phyloP scores from a whole-genome alignment of 1,139 yeast genomes.

The Protomyces lactucae-debilis region DNA sequence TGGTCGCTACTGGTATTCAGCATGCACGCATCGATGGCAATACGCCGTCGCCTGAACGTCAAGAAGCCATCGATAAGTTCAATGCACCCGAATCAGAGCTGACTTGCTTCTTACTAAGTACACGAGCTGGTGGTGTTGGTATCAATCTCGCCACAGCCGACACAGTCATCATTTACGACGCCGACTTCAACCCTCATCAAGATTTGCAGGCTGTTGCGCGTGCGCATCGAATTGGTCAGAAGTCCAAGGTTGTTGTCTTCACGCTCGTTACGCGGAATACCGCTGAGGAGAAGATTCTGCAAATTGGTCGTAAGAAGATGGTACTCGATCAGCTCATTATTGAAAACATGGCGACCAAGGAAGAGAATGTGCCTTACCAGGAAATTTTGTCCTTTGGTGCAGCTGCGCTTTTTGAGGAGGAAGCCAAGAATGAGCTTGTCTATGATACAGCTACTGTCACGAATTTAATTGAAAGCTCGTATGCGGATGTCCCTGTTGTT shows the following conservation, averaged over 20 bases:
- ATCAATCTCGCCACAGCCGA: slow-evolving; percentile 79
- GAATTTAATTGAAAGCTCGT: slow-evolving; percentile 29
- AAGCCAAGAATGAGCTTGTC: slow-evolving; percentile 28
- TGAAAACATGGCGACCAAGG: slow-evolving; percentile 32
- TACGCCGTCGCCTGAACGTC: slow-evolving; percentile 79
- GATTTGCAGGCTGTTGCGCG: slow-evolving; percentile 89
- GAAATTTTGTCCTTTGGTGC: slow-evolving; percentile 32
- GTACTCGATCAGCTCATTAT: slow-evolving; percentile 86
- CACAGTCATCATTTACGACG: slow-evolving; percentile 79
- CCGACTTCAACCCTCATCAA: slow-evolving; percentile 92
- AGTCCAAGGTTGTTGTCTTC: slow-evolving; percentile 75
- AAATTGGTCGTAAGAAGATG: slow-evolving; percentile 73
- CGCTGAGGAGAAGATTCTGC: slow-evolving; percentile 71
- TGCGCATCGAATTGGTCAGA: slow-evolving; percentile 87
- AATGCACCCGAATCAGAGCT: slow-evolving; percentile 70
- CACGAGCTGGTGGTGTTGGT: slow-evolving; percentile 89
- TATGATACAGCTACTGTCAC: slow-evolving; percentile 32
- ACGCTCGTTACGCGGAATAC: slow-evolving; percentile 76
- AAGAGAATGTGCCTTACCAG: slow-evolving; percentile 30
- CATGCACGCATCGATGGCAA: slow-evolving; percentile 66
- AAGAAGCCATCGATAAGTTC: slow-evolving; percentile 59
- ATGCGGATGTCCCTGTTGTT: slow-evolving; percentile 74
- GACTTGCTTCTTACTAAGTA: slow-evolving; percentile 70
- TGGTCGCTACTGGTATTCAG: slow-evolving; percentile 58
- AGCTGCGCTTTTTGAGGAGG: slow-evolving; percentile 31